Evolutionary conservation across 2,329 filamentous ascomycete genomes (phyloP).

Genomic region (Fusarium chaquense): DNA sequence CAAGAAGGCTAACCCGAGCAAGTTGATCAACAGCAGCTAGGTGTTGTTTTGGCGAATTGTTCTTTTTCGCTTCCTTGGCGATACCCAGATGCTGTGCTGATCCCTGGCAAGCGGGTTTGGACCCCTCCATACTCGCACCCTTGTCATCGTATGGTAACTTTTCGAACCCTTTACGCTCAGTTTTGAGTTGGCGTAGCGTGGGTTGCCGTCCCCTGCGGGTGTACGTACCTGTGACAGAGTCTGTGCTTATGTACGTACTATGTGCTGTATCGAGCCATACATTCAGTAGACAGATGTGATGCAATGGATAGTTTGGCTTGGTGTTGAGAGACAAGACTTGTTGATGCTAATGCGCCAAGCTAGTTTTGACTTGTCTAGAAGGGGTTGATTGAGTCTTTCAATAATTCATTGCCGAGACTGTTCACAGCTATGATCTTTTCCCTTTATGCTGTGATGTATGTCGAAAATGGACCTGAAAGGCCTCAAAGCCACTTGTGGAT

Average conservation of each 20-base stretch:
- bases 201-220: conserved; percentile 7
- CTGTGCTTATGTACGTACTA: conserved; percentile 3
- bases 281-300: conserved; percentile 14
- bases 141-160: conserved; percentile 18
- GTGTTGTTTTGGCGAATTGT: conserved; percentile 43
- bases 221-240: conserved; percentile 27
- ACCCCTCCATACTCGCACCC: conserved; percentile 37
- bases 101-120: conserved; percentile 35
- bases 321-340: conserved; percentile 23
- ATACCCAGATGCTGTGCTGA: conserved; percentile 36
- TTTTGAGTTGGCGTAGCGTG: conserved; percentile 36
- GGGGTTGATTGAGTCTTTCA: conserved; percentile 3
- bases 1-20: conserved; percentile 7
- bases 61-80: conserved; percentile 49
- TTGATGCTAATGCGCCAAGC: conserved; percentile 10
- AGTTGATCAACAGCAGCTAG: conserved; percentile 30
- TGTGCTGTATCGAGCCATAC: conserved; percentile 11
- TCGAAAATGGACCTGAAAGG: neutral
- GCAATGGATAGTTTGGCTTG: conserved; percentile 9
- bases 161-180: conserved; percentile 30
- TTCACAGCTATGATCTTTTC: neutral
- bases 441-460: neutral
- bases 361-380: neutral
- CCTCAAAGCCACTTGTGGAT: neutral
- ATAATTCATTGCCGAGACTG: neutral